A percentile compares a stretch with the other conserved stretches of the same genome.
Evolutionary conservation across 2,329 filamentous ascomycete species (phyloP).

Genomic region (Blastomyces parvus): DNA sequence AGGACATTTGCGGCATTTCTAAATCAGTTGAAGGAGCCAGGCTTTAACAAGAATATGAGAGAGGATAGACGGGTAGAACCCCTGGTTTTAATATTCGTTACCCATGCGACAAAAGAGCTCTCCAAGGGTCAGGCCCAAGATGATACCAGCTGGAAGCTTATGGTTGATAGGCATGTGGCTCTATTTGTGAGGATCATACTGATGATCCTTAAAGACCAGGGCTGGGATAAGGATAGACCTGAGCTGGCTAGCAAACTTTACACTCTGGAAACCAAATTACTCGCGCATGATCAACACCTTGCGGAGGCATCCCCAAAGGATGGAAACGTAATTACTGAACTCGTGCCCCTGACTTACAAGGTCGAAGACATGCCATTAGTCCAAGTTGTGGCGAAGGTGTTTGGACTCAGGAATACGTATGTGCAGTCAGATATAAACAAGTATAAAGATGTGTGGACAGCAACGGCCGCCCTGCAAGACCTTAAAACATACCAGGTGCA

Average conservation of each 20-base stretch:
- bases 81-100: constrained; percentile 91
- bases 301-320: constrained; percentile 50
- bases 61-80: constrained; percentile 91
- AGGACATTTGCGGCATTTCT: constrained; percentile 90
- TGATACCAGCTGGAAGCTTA: constrained; percentile 80
- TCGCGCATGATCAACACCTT: constrained; percentile 88
- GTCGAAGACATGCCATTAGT: constrained; percentile 96
- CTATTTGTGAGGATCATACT: constrained; percentile 83
- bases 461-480: constrained; percentile 80
- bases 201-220: constrained; percentile 69
- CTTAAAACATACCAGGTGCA: constrained; percentile 89
- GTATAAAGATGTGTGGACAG: constrained; percentile 74
- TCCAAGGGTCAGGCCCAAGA: constrained; percentile 64
- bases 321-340: constrained; percentile 57
- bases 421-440: constrained; percentile 81
- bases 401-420: constrained; percentile 66
- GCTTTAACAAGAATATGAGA: constrained; percentile 82
- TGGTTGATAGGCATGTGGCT: constrained; percentile 90
- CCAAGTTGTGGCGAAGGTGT: constrained; percentile 75
- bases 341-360: constrained; percentile 76
- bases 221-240: constrained; percentile 73
- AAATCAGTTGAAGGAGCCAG: constrained; percentile 80
- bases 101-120: constrained; percentile 82
- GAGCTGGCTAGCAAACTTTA: constrained; percentile 71
- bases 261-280: constrained; percentile 82